Evolutionary conservation across 192 early-diverging fungal genomes (phyloP), one percentile per base, ranked within the genome.

Genomic region (Helicostylum pulchrum): DNA sequence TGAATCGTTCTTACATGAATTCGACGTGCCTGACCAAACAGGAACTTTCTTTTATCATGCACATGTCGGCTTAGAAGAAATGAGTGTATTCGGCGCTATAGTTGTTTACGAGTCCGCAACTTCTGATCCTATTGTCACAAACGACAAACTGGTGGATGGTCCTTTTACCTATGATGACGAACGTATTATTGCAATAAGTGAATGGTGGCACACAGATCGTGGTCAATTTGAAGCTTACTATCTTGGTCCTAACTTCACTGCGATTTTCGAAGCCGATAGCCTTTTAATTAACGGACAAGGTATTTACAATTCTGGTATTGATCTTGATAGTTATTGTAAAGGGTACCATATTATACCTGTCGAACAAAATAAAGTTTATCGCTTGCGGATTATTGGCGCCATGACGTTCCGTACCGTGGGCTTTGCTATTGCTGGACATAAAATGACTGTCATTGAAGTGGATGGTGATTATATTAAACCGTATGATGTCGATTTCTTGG

Each of bases 381-480:
- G 77, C 0, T 53, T 83, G 19, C 49, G 81, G 3, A 17, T 83
- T 14, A 72, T 83, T 36, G 74, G 77, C 21, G 72, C 64, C 17
- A 72, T 64, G 1, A 60, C 59, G 10, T 62, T 82, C 42, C 75
- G 72, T 4, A 67, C 68, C 0, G 61, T 81, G 19, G 71, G 61
- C 0, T 66, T 83, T 20, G 58, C 50, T 21, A 78, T 83, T 43
- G 72, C 69, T 14, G 65, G 64, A 4, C 80, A 82, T 48, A 68
- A 43, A 12, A 45, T 82, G 66, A 70, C 80, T 3, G 69, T 82
- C 3, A 73, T 82, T 31, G 80, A 82, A 62, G 77, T 74, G 2
- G 81, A 83, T 65, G 81, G 81, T 23, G 62, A 74, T 10, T 21
- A 45, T 12, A 70, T 79, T 9, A 45, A 80, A 15, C 80, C 77